Percentiles rank a stretch among this genome's conserved stretches.
Evolutionary conservation across 495 filamentous ascomycete species (phyloP).

Genomic region (Symbiotaphrina buchneri): DNA sequence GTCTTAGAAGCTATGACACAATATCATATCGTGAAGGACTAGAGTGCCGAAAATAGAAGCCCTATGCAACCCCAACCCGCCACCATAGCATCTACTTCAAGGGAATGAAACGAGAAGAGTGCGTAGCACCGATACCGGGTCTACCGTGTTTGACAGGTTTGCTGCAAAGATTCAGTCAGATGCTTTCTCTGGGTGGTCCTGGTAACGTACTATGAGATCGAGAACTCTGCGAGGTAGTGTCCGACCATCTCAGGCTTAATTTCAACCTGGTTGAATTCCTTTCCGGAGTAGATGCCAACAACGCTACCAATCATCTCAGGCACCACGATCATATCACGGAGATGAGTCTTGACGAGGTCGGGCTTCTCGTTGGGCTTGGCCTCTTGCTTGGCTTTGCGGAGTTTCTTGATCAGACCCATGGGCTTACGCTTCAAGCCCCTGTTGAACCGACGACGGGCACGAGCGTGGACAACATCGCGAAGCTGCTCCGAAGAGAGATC

Average conservation of each 20-base stretch:
- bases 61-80: no score
- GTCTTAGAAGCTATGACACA: no score
- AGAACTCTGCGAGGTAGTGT: constrained; percentile 97
- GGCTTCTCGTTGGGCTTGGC: constrained; percentile 99
- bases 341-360: constrained; percentile 95
- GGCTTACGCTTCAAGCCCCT: constrained; percentile 98
- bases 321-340: constrained; percentile 98
- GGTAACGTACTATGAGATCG: constrained; percentile 88
- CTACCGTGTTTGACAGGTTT: constrained; percentile 99
- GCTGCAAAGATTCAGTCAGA: constrained; percentile 23
- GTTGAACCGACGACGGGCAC: constrained; percentile 97
- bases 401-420: constrained; percentile 99
- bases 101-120: constrained; percentile 99
- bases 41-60: no score
- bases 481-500: constrained; percentile 97
- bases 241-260: constrained; percentile 99
- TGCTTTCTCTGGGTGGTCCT: neutral
- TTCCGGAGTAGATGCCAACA: constrained; percentile 97
- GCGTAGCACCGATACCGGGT: constrained; percentile 99
- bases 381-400: constrained; percentile 99
- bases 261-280: constrained; percentile 99
- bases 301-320: constrained; percentile 98
- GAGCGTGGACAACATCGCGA: constrained; percentile 96
- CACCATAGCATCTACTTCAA: constrained; percentile 58
- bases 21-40: no score